These are phyloP conservation scores for Ustilago tritici DNA, from an alignment of 1,284 basidiomycete species.

Conservation along the genomic window DNA sequence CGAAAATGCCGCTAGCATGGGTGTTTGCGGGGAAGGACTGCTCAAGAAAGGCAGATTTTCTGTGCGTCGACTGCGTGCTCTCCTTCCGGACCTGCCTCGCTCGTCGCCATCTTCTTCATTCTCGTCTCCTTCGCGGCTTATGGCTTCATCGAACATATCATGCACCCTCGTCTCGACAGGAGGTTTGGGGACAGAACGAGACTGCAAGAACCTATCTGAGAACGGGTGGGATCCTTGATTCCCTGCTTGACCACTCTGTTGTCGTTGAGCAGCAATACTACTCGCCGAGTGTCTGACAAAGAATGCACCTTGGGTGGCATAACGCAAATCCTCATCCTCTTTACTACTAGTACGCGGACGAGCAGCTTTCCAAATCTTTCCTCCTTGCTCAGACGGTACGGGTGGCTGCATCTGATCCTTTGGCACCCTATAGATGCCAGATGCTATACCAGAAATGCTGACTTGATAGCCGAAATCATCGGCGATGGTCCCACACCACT, in stretches of 20 bases:
- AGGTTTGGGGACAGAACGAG: constrained; percentile 27
- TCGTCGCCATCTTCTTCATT: constrained; percentile 39
- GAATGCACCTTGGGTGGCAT: constrained; percentile 41
- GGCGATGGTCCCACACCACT: constrained; percentile 78
- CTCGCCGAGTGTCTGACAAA: constrained; percentile 41
- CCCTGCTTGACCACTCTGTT: background rate
- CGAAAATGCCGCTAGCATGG: constrained; percentile 14
- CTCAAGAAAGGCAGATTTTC: constrained; percentile 55
- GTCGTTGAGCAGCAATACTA: constrained; percentile 14
- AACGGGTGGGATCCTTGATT: constrained; percentile 38
- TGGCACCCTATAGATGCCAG: constrained; percentile 40
- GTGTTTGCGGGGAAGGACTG: constrained; percentile 35
- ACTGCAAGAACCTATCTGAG: constrained; percentile 41
- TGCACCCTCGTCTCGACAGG: constrained; percentile 32
- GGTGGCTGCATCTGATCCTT: constrained; percentile 39
- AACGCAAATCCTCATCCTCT: constrained; percentile 37
- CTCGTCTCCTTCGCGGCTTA: constrained; percentile 31
- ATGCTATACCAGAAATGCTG: constrained; percentile 33
- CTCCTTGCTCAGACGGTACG: constrained; percentile 26
- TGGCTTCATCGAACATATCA: constrained; percentile 45
- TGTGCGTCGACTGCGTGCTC: constrained; percentile 49
- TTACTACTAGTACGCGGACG: constrained; percentile 41
- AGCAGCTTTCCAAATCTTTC: constrained; percentile 35
- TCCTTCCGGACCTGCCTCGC: constrained; percentile 31
- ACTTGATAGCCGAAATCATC: constrained; percentile 81